Conservation (phyloP, 768 basidiomycete species). For the Termitomyces sp. region DNA sequence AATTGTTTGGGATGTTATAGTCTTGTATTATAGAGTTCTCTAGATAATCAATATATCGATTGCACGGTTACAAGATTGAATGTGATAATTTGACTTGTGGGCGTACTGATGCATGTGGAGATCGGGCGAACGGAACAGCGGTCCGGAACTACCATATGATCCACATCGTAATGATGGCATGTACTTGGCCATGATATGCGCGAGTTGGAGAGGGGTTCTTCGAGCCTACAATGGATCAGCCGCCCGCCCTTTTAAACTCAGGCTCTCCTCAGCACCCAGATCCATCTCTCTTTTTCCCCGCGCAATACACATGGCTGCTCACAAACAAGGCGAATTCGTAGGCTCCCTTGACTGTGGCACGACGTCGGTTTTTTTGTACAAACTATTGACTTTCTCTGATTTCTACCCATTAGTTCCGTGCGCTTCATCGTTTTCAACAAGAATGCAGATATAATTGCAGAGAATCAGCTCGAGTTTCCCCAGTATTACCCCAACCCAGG, state of each 20-base stretch:
- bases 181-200: conserved; percentile 10
- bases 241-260: conserved; percentile 8
- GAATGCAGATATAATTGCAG: conserved; percentile 80
- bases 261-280: neutral
- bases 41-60: neutral
- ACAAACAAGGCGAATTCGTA: conserved; percentile 75
- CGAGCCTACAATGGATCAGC: conserved; percentile 5
- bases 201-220: conserved; percentile 9
- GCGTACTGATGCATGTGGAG: neutral
- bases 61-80: neutral
- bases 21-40: neutral
- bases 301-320: conserved; percentile 19
- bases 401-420: conserved; percentile 54
- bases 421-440: conserved; percentile 91
- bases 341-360: conserved; percentile 94
- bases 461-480: conserved; percentile 89
- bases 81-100: neutral
- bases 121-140: conserved; percentile 9
- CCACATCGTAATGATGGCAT: neutral
- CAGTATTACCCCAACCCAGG: conserved; percentile 91
- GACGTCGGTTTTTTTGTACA: conserved; percentile 59
- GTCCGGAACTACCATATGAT: conserved; percentile 12
- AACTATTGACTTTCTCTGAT: neutral
- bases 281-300: conserved; percentile 8
- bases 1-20: conserved; percentile 32